Evolutionary conservation across 2,329 filamentous ascomycete genomes (phyloP).

Genomic region (Pseudogymnoascus sp.): DNA sequence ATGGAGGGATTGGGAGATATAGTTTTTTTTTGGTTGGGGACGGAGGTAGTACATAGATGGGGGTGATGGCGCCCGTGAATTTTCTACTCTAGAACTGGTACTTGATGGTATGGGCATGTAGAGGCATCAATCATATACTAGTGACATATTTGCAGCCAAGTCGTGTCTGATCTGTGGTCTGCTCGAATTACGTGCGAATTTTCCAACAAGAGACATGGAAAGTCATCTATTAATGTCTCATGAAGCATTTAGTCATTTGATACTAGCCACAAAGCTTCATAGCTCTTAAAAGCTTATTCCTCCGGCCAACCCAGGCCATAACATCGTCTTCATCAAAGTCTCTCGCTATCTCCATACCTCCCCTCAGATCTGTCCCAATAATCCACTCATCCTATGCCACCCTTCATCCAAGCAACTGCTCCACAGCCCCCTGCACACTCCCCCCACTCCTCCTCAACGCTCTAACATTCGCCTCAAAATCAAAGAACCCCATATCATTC

Average conservation of each 20-base stretch:
- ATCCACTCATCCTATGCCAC: background rate
- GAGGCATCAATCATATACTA: constrained; percentile 2
- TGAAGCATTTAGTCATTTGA: background rate
- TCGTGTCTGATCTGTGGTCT: background rate
- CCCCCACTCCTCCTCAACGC: constrained; percentile 84
- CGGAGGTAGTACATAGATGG: background rate
- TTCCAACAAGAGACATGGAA: background rate
- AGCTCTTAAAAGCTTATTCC: background rate
- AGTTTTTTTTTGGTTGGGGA: background rate
- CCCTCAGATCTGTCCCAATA: background rate
- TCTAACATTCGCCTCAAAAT: constrained; percentile 88
- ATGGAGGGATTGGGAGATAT: background rate
- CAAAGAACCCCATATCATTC: constrained; percentile 98
- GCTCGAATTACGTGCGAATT: background rate
- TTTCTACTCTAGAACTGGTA: background rate
- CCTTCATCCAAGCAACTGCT: constrained; percentile 51
- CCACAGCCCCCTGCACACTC: constrained; percentile 86
- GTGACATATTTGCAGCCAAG: background rate
- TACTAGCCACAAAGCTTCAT: background rate
- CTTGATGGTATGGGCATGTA: background rate
- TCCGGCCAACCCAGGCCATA: background rate
- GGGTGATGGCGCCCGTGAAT: background rate
- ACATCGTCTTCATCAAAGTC: background rate
- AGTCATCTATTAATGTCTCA: background rate
- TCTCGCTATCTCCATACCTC: background rate